These are phyloP conservation scores for Magnolia sinica DNA, from an alignment of 164 flowering plant genomes.

Conservation along the genomic window DNA sequence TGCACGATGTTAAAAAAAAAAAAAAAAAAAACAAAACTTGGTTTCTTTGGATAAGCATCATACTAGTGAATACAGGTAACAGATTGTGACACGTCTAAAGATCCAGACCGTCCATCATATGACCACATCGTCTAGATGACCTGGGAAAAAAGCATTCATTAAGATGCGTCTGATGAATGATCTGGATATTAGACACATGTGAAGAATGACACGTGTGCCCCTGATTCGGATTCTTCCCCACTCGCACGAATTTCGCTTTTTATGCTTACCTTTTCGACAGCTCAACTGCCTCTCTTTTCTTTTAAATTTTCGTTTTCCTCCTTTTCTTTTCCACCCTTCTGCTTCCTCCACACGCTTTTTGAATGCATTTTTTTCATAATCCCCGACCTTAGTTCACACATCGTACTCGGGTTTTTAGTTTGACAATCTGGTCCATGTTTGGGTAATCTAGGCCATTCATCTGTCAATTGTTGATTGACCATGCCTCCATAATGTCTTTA, in stretches of 20 bases:
- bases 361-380: neutral
- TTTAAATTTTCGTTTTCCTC: neutral
- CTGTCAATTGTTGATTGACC: too few relatives aligned
- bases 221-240: neutral
- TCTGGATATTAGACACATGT: neutral
- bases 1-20: too few relatives aligned
- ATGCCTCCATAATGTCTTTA: too few relatives aligned
- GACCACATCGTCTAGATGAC: neutral
- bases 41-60: neutral
- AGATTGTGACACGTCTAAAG: neutral
- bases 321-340: neutral
- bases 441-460: neutral
- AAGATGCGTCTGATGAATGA: neutral
- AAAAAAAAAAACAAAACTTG: too few relatives aligned
- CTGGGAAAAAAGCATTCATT: neutral
- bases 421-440: neutral
- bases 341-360: neutral
- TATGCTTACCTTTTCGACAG: neutral
- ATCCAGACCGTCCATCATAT: neutral
- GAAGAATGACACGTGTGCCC: neutral
- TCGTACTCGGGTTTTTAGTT: neutral
- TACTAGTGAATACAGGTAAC: neutral
- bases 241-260: neutral
- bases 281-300: neutral
- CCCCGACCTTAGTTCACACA: neutral